Conservation (phyloP, 2,329 filamentous ascomycete genomes). For the Aureobasidium pullulans region DNA sequence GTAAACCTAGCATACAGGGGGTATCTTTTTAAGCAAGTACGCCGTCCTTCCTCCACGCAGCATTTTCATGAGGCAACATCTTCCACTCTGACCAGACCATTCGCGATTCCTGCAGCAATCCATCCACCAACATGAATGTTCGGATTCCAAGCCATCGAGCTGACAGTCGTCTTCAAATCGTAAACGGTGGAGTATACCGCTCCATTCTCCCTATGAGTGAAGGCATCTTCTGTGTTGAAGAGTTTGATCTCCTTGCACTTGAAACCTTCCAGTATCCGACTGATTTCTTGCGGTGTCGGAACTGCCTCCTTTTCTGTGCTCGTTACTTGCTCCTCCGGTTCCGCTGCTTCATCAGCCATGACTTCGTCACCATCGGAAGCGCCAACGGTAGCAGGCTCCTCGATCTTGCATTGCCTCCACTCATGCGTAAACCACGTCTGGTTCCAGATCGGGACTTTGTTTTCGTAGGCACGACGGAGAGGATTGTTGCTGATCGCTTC, state of each 20-base stretch:
- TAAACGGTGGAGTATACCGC: constrained; percentile 33
- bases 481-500: constrained; percentile 46
- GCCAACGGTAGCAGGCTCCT: constrained; percentile 7
- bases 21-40: neutral
- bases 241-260: constrained; percentile 26
- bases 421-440: constrained; percentile 53
- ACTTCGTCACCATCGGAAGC: neutral
- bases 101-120: constrained; percentile 44
- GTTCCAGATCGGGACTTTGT: constrained; percentile 45
- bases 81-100: constrained; percentile 43
- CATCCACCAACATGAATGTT: constrained; percentile 42
- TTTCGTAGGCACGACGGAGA: constrained; percentile 42
- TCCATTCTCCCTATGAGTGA: constrained; percentile 18
- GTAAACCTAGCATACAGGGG: neutral
- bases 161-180: constrained; percentile 38
- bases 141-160: constrained; percentile 44
- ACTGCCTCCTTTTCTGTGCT: neutral
- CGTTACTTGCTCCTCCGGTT: neutral
- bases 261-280: constrained; percentile 36
- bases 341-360: neutral
- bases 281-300: constrained; percentile 17
- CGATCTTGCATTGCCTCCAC: constrained; percentile 32
- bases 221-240: constrained; percentile 18
- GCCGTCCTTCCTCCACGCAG: neutral
- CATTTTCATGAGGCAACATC: constrained; percentile 29